Conservation (phyloP, 148 eudicot genomes). For the Vaccinium corymbosum region DNA sequence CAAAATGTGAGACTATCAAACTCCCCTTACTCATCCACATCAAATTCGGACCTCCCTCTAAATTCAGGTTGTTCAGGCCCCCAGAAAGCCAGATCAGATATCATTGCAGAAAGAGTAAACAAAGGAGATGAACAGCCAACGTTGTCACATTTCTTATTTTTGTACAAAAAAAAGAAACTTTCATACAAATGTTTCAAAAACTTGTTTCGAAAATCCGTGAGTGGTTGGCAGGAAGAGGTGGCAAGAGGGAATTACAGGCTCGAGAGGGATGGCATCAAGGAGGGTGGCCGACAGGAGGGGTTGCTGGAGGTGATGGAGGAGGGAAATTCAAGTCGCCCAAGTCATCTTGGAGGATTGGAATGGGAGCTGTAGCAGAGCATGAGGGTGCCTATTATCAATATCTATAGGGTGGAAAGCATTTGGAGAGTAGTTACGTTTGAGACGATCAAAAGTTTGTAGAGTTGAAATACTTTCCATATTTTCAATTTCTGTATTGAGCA, state of each 20-base stretch:
- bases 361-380: no score
- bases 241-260: neutral
- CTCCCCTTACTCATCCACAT: neutral
- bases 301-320: neutral
- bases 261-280: neutral
- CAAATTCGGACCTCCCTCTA: conserved; percentile 4
- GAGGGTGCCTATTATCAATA: no score
- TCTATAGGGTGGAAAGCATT: neutral
- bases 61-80: conserved; percentile 6
- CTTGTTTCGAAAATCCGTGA: neutral
- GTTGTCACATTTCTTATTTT: neutral
- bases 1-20: neutral
- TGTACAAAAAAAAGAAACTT: neutral
- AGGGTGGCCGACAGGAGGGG: neutral
- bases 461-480: neutral
- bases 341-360: no score
- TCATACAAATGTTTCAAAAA: neutral
- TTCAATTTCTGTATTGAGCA: neutral
- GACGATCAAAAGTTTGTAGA: neutral
- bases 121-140: neutral
- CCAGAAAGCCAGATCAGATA: neutral
- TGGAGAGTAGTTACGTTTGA: neutral
- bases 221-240: neutral
- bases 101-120: neutral
- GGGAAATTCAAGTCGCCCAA: neutral